These are phyloP conservation scores for Capronia coronata DNA, from an alignment of 2,329 filamentous ascomycete species.

Conservation along the genomic window DNA sequence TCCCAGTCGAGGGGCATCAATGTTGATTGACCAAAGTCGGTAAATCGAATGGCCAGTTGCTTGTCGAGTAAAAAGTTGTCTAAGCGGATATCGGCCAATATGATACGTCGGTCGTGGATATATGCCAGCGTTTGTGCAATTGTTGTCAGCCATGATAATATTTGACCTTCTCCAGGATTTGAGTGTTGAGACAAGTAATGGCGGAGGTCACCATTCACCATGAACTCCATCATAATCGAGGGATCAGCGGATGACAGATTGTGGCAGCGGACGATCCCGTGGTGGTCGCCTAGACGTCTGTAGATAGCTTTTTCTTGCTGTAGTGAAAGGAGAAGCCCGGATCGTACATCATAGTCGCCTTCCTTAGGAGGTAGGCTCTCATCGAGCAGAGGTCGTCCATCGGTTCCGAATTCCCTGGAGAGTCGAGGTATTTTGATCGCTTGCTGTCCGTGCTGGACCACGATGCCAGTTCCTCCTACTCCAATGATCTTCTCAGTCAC, in stretches of 20 bases:
- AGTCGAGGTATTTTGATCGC: constrained; percentile 25
- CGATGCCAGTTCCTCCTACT: constrained; percentile 22
- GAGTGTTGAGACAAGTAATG: constrained; percentile 13
- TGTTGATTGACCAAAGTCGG: constrained; percentile 31
- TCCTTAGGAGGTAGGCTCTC: constrained; percentile 16
- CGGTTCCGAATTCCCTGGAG: constrained; percentile 17
- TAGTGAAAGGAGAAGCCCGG: constrained; percentile 16
- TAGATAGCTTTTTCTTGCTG: constrained; percentile 22
- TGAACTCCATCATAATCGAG: constrained; percentile 19
- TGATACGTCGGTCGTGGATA: not conserved
- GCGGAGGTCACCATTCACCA: constrained; percentile 26
- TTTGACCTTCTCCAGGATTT: constrained; percentile 1
- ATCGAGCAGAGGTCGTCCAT: constrained; percentile 16
- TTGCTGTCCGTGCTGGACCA: constrained; percentile 22
- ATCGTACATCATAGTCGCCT: constrained; percentile 23
- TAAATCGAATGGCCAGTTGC: constrained; percentile 30
- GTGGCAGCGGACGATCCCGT: constrained; percentile 16
- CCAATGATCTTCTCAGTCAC: constrained; percentile 23
- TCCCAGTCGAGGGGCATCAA: constrained; percentile 27
- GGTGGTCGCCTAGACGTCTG: constrained; percentile 14
- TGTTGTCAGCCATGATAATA: constrained; percentile 16
- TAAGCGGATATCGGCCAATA: constrained; percentile 7
- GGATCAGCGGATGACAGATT: constrained; percentile 6
- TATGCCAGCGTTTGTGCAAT: constrained; percentile 13
- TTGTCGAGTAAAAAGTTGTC: constrained; percentile 10